phyloP scores from a whole-genome alignment of 768 basidiomycete genomes.

The Megacollybia marginata region DNA sequence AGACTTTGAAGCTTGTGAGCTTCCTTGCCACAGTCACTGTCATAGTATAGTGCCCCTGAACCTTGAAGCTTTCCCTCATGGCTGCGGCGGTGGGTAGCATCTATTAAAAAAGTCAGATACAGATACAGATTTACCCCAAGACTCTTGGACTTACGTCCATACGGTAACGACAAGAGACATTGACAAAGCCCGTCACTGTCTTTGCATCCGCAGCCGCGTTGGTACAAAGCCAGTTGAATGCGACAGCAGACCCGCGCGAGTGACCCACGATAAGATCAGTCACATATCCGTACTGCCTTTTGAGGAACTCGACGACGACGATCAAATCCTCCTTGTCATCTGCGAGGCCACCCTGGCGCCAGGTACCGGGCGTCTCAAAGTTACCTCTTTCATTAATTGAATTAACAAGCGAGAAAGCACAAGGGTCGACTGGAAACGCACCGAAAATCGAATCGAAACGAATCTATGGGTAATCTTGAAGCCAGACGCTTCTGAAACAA shows the following conservation, averaged over 20 bases:
- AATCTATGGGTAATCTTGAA: slow-evolving; percentile 58
- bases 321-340: slow-evolving; percentile 63
- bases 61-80: slow-evolving; percentile 45
- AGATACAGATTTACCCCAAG: no score
- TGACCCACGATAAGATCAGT: slow-evolving; percentile 70
- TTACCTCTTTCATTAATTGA: slow-evolving; percentile 46
- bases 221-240: slow-evolving; percentile 62
- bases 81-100: no score
- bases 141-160: slow-evolving; percentile 50
- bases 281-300: slow-evolving; percentile 52
- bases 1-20: slow-evolving; percentile 41
- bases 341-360: slow-evolving; percentile 50
- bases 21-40: slow-evolving; percentile 61
- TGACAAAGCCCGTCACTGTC: slow-evolving; percentile 55
- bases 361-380: slow-evolving; percentile 66
- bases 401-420: background rate
- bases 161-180: slow-evolving; percentile 70
- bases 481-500: slow-evolving; percentile 73
- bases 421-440: slow-evolving; percentile 22
- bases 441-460: slow-evolving; percentile 86
- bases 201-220: slow-evolving; percentile 40
- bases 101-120: no score
- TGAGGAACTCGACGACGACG: slow-evolving; percentile 57
- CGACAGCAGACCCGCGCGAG: slow-evolving; percentile 68
- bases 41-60: slow-evolving; percentile 57